Evolutionary conservation across 2,329 filamentous ascomycete genomes (phyloP).

Genomic region (Aschersonia sp.): DNA sequence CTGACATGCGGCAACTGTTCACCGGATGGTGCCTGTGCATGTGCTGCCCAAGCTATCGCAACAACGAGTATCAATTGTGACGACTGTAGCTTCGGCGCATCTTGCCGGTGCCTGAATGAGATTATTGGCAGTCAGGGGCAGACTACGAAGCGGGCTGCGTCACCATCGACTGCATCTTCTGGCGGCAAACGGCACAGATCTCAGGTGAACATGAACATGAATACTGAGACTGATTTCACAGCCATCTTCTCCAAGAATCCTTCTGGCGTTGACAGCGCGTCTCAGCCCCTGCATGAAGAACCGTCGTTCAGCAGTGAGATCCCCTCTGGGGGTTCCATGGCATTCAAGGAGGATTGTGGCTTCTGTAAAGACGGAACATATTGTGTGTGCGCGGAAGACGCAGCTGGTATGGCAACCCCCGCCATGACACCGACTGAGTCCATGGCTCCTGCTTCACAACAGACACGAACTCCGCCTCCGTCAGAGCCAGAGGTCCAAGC

Average conservation of each 20-base stretch:
- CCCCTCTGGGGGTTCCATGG: slow-evolving; percentile 20
- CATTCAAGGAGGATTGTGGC: slow-evolving; percentile 56
- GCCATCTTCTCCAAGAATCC: slow-evolving; percentile 40
- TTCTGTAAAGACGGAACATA: slow-evolving; percentile 75
- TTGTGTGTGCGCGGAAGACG: slow-evolving; percentile 63
- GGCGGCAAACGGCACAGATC: slow-evolving; percentile 42
- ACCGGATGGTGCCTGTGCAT: slow-evolving; percentile 38
- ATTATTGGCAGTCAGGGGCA: slow-evolving; percentile 24
- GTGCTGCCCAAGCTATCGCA: slow-evolving; percentile 43
- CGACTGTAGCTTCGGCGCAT: slow-evolving; percentile 46
- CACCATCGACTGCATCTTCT: slow-evolving; percentile 24
- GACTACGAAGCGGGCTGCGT: slow-evolving; percentile 34
- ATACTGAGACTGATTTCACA: slow-evolving; percentile 63
- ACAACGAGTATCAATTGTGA: slow-evolving; percentile 45
- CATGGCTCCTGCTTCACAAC: slow-evolving; percentile 26
- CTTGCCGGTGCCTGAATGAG: slow-evolving; percentile 51
- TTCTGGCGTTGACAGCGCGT: background rate
- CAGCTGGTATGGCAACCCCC: slow-evolving; percentile 24
- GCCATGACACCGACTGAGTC: slow-evolving; percentile 25
- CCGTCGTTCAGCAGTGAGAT: slow-evolving; percentile 11
- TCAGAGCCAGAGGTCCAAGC: slow-evolving; percentile 45
- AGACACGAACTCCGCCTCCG: slow-evolving; percentile 42
- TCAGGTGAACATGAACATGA: slow-evolving; percentile 25
- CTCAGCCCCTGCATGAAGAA: slow-evolving; percentile 2
- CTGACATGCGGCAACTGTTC: slow-evolving; percentile 43